Base-by-base conservation (phyloP, 306 rosid genomes). In the Prunus mira region DNA sequence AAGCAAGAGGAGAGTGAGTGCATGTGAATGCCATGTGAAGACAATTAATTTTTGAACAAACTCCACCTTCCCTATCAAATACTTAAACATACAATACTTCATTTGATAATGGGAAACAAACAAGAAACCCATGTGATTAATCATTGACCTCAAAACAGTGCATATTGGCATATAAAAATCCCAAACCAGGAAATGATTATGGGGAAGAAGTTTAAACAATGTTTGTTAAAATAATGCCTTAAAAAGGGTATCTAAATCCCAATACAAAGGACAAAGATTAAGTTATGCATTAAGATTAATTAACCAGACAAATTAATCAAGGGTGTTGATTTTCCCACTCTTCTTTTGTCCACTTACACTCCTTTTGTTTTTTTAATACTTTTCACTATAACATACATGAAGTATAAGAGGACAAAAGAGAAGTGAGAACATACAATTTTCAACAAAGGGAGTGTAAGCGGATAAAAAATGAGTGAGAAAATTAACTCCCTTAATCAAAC, bases 1-100 rank as follows among this genome's bases (percentile, higher is more conserved):
- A 38, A 34, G 41, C 41, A 34, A 38, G 43, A 38, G 43, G 43
- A 38, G 43, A 38, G 43, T 6, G 50, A 80, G 46, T 28, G 82
- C 96, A 90, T 89, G 92, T 93, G 96, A 67, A 30, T 73, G 87
- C 90, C 98, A 93, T 87, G 98, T 91, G 96, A 88, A 83, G 79
- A 38, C 78, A 84, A 89, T 84, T 84, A 72, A 87, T 75, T 79
- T 87, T 75, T 72, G 80, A 70, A 79, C 76, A 27, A 73, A 57
- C 77, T 66, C 88, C 80, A 73, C 72, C 83, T 62, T 69, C 81
- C 68, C 69, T 68, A 75, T 78, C 22, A 80, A 75, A 38, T 61
- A 77, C 64, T 66, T 77, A 49, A 72, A 56, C 13, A 24, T 2
- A 58, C 0, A 56, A 76, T 65, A 81, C 74, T 64, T 60, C 28